Evolutionary conservation across 31 red algal species (phyloP).

Genomic region (Bonnemaisonia californica): DNA sequence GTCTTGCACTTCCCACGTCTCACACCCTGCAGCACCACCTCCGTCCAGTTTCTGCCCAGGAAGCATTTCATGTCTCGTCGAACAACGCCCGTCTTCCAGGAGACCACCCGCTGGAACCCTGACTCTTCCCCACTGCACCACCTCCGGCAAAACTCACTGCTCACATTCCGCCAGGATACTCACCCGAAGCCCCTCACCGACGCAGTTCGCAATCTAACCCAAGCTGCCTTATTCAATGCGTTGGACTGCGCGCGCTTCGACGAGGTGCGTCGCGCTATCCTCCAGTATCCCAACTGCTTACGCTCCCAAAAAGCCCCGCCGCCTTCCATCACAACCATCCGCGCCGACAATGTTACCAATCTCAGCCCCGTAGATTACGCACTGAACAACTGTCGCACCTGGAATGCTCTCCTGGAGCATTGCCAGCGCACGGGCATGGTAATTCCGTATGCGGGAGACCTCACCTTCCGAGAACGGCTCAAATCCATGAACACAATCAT

Average conservation of each 20-base stretch:
- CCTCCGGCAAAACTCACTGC: slow-evolving; percentile 7
- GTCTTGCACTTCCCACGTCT: not conserved
- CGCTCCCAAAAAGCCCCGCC: slow-evolving; percentile 8
- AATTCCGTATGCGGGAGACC: slow-evolving; percentile 28
- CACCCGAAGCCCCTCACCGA: not conserved
- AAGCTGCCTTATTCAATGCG: slow-evolving; percentile 40
- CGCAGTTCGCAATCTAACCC: not conserved
- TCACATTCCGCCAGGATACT: not conserved
- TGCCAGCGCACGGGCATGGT: slow-evolving; percentile 57
- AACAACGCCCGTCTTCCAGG: slow-evolving; percentile 41
- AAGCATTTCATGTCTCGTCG: slow-evolving; percentile 46
- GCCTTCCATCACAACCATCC: slow-evolving; percentile 27
- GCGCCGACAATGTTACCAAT: not conserved
- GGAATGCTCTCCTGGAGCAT: slow-evolving; percentile 55
- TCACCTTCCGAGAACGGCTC: slow-evolving; percentile 51
- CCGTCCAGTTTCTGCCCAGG: not conserved
- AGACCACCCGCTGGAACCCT: slow-evolving; percentile 3
- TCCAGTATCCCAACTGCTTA: slow-evolving; percentile 22
- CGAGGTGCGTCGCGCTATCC: slow-evolving; percentile 49
- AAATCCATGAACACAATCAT: slow-evolving; percentile 52
- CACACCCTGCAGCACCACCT: not conserved
- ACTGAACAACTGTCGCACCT: slow-evolving; percentile 59
- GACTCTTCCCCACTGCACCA: not conserved
- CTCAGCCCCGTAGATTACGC: slow-evolving; percentile 48
- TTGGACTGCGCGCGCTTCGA: slow-evolving; percentile 64